Evolutionary conservation across 2,329 filamentous ascomycete genomes (phyloP).

Genomic region (Botryotinia narcissicola): DNA sequence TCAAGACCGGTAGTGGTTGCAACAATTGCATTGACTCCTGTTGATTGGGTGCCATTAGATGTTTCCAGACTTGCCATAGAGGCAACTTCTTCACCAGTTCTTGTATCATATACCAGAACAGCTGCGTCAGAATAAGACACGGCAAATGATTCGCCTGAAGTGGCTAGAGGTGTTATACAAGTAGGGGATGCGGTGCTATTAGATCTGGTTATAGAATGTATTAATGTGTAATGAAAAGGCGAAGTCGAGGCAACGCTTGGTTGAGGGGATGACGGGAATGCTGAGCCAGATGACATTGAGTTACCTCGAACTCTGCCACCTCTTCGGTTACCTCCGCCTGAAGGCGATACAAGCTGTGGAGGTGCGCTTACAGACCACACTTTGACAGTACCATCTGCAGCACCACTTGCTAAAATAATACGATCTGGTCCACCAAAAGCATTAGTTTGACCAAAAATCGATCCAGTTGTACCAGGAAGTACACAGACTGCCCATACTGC

Average conservation of each 20-base stretch:
- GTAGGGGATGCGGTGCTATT: constrained; percentile 76
- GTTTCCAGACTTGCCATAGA: constrained; percentile 93
- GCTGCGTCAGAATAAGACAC: constrained; percentile 90
- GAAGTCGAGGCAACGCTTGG: constrained; percentile 81
- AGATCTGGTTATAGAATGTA: constrained; percentile 77
- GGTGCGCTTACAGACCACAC: constrained; percentile 94
- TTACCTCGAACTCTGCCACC: constrained; percentile 81
- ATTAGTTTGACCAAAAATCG: constrained; percentile 74
- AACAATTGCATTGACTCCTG: constrained; percentile 85
- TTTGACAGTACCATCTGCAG: constrained; percentile 85
- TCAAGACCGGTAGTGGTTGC: constrained; percentile 83
- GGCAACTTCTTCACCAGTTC: constrained; percentile 81
- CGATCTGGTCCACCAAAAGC: constrained; percentile 79
- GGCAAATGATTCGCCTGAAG: constrained; percentile 82
- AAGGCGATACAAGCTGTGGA: constrained; percentile 78
- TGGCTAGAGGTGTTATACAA: constrained; percentile 85
- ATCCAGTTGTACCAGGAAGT: constrained; percentile 75
- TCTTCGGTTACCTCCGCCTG: constrained; percentile 63
- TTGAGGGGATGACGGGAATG: constrained; percentile 86
- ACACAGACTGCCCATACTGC: constrained; percentile 95
- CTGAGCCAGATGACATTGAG: constrained; percentile 91
- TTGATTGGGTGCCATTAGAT: constrained; percentile 81
- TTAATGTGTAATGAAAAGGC: constrained; percentile 81
- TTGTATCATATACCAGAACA: constrained; percentile 87
- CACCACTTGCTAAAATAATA: constrained; percentile 85